Base-by-base conservation (phyloP, 2,329 filamentous ascomycete genomes). In the Botrytis pseudocinerea region DNA sequence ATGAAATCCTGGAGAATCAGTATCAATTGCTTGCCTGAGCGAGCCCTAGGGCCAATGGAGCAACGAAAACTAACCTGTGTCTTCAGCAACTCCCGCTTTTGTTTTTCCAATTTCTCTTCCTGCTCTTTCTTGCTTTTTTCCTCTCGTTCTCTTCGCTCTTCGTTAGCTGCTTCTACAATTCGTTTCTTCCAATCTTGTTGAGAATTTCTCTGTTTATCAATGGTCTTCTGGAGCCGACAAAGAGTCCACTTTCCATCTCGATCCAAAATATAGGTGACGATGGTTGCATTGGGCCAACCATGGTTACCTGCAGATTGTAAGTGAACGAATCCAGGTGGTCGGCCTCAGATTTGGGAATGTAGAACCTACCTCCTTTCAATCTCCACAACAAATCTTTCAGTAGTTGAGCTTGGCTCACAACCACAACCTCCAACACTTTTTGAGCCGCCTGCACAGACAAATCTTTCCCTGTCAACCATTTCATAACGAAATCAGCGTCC, bases 341-440 rank as follows among this genome's bases (percentile, higher is more conserved):
- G 18, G 2, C 28, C 42, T 22, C 14, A 32, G n/a, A 54, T 4
- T 9, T n/a, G 20, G 1, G 28, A 7, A 59, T 32, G n/a, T n/a
- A 6, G 14, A 54, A n/a, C 48, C 12, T n/a, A 60, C 66, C 9
- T 44, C 35, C 51, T 44, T 54, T 40, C 8, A 54, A 54, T 40
- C 40, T 66, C 32, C 51, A 28, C 32, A 57, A 42, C 22, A 69
- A 28, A 25, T 25, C 12, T 3, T n/a, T 9, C 32, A 69, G 32
- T 32, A 69, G n/a, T 28, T 59, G 9, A 22, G 2, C 22, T 35
- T 69, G 51, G 16, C 66, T 60, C 7, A 69, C 51, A 32, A 60
- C 28, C 35, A 60, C 66, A 69, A 69, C 38, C 40, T 60, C 66
- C 25, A 69, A 28, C 8, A 60, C n/a, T 44, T 69, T 69, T 60